These are phyloP conservation scores for Flammula alnicola DNA, from an alignment of 1,284 basidiomycete species.

Conservation along the genomic window DNA sequence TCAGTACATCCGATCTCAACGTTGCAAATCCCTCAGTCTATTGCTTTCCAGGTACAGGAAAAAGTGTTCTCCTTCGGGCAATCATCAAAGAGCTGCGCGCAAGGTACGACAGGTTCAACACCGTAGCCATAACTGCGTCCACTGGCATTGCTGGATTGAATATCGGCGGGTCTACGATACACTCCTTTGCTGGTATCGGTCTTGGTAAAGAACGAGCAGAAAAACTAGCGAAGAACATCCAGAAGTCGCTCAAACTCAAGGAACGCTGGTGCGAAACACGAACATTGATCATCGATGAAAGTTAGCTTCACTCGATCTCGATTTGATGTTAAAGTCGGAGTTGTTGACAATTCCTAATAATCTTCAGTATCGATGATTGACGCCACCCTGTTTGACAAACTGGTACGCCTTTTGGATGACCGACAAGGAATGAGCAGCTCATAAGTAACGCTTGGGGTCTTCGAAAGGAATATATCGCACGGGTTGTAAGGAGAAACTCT, in stretches of 20 bases:
- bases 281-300: conserved; percentile 87
- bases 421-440: no score
- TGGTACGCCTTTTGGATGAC: conserved; percentile 54
- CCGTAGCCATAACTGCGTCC: conserved; percentile 83
- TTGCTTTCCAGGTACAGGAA: conserved; percentile 77
- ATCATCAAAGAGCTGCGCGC: conserved; percentile 66
- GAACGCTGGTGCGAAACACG: conserved; percentile 75
- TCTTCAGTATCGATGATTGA: conserved; percentile 88
- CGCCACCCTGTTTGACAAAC: conserved; percentile 82
- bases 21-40: neutral
- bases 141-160: conserved; percentile 91
- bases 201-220: conserved; percentile 68
- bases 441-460: no score
- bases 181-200: conserved; percentile 87
- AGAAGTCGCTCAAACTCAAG: conserved; percentile 45
- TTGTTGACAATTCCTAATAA: no score
- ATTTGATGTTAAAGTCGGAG: neutral
- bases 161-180: conserved; percentile 86
- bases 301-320: conserved; percentile 42
- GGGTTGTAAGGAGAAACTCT: conserved; percentile 54
- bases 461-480: conserved; percentile 60
- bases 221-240: conserved; percentile 58
- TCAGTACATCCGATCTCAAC: conserved; percentile 14
- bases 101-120: conserved; percentile 42
- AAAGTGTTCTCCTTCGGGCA: conserved; percentile 84